A percentile compares a stretch with the other conserved stretches of the same genome.
Evolutionary conservation across 2,329 filamentous ascomycete species (phyloP).

Genomic region (Xylariaceae sp.): DNA sequence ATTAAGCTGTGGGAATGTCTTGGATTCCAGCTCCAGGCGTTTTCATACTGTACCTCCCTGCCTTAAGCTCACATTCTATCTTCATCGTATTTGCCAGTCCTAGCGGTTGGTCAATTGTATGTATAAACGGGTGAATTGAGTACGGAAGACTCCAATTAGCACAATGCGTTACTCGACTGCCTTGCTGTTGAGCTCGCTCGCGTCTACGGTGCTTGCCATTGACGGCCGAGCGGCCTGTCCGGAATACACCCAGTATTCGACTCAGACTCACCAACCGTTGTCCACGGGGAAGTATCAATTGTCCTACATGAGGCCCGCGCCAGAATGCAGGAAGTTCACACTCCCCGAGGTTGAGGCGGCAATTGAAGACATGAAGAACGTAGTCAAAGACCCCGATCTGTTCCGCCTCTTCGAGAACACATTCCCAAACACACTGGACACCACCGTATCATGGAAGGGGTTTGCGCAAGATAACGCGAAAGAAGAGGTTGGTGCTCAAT

Average conservation of each 20-base stretch:
- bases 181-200: constrained; percentile 15
- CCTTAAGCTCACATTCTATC: neutral
- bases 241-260: constrained; percentile 59
- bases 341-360: constrained; percentile 71
- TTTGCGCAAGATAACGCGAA: constrained; percentile 49
- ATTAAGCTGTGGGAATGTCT: too few species aligned
- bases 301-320: constrained; percentile 72
- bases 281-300: constrained; percentile 72
- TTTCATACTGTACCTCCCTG: neutral
- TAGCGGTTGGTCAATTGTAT: neutral
- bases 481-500: constrained; percentile 58
- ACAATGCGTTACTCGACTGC: constrained; percentile 10
- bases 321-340: constrained; percentile 74
- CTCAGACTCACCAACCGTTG: constrained; percentile 59
- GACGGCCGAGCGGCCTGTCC: constrained; percentile 45
- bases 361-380: constrained; percentile 62
- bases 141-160: too few species aligned
- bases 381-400: constrained; percentile 71
- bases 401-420: constrained; percentile 66
- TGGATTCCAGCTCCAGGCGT: neutral
- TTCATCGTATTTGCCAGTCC: neutral
- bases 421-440: constrained; percentile 71
- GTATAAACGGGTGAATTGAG: too few species aligned
- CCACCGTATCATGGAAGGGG: constrained; percentile 65
- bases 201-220: constrained; percentile 11